Percentiles rank a stretch among this genome's conserved stretches.
Evolutionary conservation across 2,329 filamentous ascomycete genomes (phyloP).

Genomic region (Aureobasidium zeae): DNA sequence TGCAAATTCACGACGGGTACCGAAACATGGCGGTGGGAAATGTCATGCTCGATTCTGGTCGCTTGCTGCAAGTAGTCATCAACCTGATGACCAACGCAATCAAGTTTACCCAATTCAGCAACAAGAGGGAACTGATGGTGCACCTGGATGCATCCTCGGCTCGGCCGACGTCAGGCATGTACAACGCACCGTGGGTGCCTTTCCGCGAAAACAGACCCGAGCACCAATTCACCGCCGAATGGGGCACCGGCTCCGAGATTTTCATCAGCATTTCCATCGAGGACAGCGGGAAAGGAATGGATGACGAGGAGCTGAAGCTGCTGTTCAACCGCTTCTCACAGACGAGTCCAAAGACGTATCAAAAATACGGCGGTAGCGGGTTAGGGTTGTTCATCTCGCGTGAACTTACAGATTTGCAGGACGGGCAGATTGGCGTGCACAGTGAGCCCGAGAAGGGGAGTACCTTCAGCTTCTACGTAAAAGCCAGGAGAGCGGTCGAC

Average conservation of each 20-base stretch:
- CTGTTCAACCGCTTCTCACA: slow-evolving; percentile 62
- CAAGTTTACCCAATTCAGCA: slow-evolving; percentile 37
- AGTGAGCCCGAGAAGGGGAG: slow-evolving; percentile 51
- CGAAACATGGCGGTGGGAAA: slow-evolving; percentile 28
- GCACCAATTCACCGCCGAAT: slow-evolving; percentile 23
- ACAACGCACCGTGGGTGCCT: slow-evolving; percentile 27
- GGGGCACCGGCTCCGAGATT: slow-evolving; percentile 29
- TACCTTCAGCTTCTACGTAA: slow-evolving; percentile 58
- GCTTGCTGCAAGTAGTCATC: slow-evolving; percentile 36
- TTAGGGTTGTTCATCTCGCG: slow-evolving; percentile 60
- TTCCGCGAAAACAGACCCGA: slow-evolving; percentile 18
- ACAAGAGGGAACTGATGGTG: slow-evolving; percentile 31
- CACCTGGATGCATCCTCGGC: slow-evolving; percentile 29
- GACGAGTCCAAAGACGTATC: slow-evolving; percentile 56
- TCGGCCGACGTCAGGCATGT: slow-evolving; percentile 26
- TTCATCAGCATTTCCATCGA: slow-evolving; percentile 29
- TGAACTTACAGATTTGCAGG: slow-evolving; percentile 57
- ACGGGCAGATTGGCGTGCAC: slow-evolving; percentile 56
- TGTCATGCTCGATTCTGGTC: slow-evolving; percentile 35
- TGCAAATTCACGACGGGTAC: slow-evolving; percentile 30
- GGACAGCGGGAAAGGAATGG: slow-evolving; percentile 31
- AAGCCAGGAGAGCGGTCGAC: slow-evolving; percentile 39
- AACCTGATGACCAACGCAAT: slow-evolving; percentile 39
- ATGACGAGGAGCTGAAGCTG: slow-evolving; percentile 28
- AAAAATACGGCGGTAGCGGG: slow-evolving; percentile 59